Evolutionary conservation across 2,329 filamentous ascomycete species (phyloP).

Genomic region (Exophiala oligosperma): DNA sequence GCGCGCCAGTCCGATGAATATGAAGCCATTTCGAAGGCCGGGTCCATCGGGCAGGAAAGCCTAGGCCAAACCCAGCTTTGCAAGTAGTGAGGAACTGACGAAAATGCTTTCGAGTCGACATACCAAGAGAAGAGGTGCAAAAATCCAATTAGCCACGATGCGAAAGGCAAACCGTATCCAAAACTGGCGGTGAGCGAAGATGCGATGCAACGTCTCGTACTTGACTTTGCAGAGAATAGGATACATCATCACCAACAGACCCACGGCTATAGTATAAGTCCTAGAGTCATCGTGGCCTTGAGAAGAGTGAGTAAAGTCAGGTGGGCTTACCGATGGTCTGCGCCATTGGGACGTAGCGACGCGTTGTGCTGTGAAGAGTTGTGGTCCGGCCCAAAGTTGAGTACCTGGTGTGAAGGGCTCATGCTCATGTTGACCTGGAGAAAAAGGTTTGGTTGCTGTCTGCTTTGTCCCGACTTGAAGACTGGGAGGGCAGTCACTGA

Average conservation of each 20-base stretch:
- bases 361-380: too few species aligned
- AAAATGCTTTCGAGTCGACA: conserved; percentile 14
- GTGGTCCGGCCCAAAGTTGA: too few species aligned
- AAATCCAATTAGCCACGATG: conserved; percentile 75
- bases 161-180: conserved; percentile 80
- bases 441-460: too few species aligned
- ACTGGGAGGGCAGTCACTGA: too few species aligned
- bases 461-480: too few species aligned
- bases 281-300: too few species aligned
- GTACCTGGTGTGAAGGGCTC: too few species aligned
- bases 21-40: conserved; percentile 62
- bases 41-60: conserved; percentile 54
- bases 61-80: conserved; percentile 50
- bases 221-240: conserved; percentile 85
- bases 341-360: too few species aligned
- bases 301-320: too few species aligned
- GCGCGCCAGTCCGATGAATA: conserved; percentile 78
- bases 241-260: conserved; percentile 89
- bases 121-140: conserved; percentile 81
- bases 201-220: conserved; percentile 70
- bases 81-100: background rate
- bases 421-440: too few species aligned
- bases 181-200: conserved; percentile 61
- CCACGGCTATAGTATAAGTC: conserved; percentile 70
- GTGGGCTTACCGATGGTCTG: conserved; percentile 55